Percentiles rank a stretch among this genome's conserved stretches.
phyloP scores from a whole-genome alignment of 2,329 filamentous ascomycete genomes.

The Penicillium hesseltinei region DNA sequence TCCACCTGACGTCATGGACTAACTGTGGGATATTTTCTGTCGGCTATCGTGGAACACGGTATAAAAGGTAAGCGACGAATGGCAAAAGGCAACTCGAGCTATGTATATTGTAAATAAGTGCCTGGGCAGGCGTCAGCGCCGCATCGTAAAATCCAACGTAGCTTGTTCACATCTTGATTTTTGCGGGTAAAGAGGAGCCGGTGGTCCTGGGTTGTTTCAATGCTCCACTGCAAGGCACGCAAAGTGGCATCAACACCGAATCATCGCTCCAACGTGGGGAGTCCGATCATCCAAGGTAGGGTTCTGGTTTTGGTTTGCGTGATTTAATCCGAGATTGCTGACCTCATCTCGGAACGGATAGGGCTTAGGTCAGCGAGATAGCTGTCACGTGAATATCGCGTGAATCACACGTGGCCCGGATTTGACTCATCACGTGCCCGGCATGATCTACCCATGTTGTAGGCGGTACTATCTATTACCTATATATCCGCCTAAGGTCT shows the following conservation, averaged over 20 bases:
- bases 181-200: neutral
- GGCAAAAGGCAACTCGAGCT: neutral
- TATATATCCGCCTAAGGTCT: no score
- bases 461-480: neutral
- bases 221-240: constrained; percentile 10
- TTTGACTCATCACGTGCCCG: neutral
- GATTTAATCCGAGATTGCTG: constrained; percentile 9
- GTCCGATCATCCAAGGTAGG: neutral
- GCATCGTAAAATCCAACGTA: neutral
- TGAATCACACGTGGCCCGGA: no score
- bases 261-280: constrained; percentile 5
- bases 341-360: neutral
- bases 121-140: constrained; percentile 16
- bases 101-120: neutral
- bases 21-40: constrained; percentile 2
- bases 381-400: constrained; percentile 6
- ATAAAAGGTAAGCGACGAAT: neutral
- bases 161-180: neutral
- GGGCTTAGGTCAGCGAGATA: neutral
- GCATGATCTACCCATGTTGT: neutral
- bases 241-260: neutral
- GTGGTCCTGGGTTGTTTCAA: neutral
- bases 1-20: constrained; percentile 22
- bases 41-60: constrained; percentile 17
- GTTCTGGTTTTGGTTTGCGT: constrained; percentile 4